These are phyloP conservation scores for Candida oleophila DNA, from an alignment of 805 yeast species.

Conservation along the genomic window DNA sequence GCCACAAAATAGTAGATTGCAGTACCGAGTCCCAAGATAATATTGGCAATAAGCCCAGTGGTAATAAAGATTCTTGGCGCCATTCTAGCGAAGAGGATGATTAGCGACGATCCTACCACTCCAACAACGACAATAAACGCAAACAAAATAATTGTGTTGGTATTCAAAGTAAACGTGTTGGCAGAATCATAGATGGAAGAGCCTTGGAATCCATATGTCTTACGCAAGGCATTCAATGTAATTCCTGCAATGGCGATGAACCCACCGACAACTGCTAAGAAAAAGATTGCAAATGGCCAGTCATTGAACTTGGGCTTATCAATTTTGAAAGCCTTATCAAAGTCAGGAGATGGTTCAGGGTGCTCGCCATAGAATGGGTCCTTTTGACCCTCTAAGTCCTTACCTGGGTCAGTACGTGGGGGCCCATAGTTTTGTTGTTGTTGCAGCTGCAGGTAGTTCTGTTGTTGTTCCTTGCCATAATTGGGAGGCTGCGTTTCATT, in stretches of 20 bases:
- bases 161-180: slow-evolving; percentile 63
- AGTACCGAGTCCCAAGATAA: slow-evolving; percentile 70
- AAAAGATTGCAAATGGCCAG: slow-evolving; percentile 63
- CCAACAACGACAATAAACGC: slow-evolving; percentile 63
- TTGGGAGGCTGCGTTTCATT: background rate
- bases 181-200: slow-evolving; percentile 56
- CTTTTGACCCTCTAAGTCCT: slow-evolving; percentile 30
- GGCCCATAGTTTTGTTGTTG: background rate
- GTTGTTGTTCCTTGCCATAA: background rate
- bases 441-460: background rate
- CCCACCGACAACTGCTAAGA: slow-evolving; percentile 50
- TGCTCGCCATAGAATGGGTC: slow-evolving; percentile 21
- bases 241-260: slow-evolving; percentile 70
- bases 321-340: slow-evolving; percentile 68
- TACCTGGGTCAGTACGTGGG: background rate
- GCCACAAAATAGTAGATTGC: slow-evolving; percentile 69
- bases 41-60: slow-evolving; percentile 64
- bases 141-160: slow-evolving; percentile 72
- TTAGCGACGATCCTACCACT: slow-evolving; percentile 53
- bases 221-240: slow-evolving; percentile 61
- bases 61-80: slow-evolving; percentile 68
- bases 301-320: slow-evolving; percentile 67
- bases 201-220: slow-evolving; percentile 56
- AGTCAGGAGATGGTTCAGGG: slow-evolving; percentile 37
- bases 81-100: slow-evolving; percentile 60